A percentile compares a stretch with the other conserved stretches of the same genome.
phyloP scores from a whole-genome alignment of 139 green algal species.

The Chlamydomonas incerta region DNA sequence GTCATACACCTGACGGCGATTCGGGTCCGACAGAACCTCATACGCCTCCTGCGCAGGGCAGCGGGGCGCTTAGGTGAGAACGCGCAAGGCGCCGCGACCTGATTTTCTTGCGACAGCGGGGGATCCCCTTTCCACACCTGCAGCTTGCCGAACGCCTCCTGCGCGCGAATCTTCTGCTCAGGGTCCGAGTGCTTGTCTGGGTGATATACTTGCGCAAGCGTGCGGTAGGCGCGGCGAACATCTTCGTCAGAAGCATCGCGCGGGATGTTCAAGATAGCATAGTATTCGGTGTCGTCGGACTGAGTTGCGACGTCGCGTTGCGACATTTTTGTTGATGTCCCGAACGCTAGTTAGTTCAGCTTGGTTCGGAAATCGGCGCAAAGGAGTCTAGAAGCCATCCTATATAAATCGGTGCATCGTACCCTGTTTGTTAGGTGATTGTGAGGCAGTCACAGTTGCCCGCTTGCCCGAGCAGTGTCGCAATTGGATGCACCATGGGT shows the following conservation, averaged over 20 bases:
- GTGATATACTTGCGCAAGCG: slow-evolving; percentile 67
- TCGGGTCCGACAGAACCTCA: slow-evolving; percentile 58
- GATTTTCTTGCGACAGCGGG: too few species aligned
- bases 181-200: slow-evolving; percentile 70
- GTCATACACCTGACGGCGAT: slow-evolving; percentile 61
- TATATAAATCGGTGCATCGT: too few species aligned
- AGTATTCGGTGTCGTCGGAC: slow-evolving; percentile 50
- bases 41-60: slow-evolving; percentile 48
- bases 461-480: too few species aligned
- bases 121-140: background rate
- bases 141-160: slow-evolving; percentile 58
- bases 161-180: slow-evolving; percentile 50
- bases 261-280: slow-evolving; percentile 68
- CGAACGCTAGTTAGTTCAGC: background rate
- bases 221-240: slow-evolving; percentile 53
- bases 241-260: slow-evolving; percentile 50
- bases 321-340: background rate
- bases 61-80: background rate
- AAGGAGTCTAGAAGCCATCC: too few species aligned
- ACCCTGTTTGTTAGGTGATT: too few species aligned
- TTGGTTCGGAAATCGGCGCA: too few species aligned
- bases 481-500: too few species aligned
- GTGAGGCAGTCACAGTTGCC: too few species aligned
- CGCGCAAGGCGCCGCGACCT: too few species aligned
- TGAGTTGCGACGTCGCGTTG: background rate